These are phyloP conservation scores for Penicillium glabrum DNA, from an alignment of 2,329 filamentous ascomycete genomes.

Conservation along the genomic window DNA sequence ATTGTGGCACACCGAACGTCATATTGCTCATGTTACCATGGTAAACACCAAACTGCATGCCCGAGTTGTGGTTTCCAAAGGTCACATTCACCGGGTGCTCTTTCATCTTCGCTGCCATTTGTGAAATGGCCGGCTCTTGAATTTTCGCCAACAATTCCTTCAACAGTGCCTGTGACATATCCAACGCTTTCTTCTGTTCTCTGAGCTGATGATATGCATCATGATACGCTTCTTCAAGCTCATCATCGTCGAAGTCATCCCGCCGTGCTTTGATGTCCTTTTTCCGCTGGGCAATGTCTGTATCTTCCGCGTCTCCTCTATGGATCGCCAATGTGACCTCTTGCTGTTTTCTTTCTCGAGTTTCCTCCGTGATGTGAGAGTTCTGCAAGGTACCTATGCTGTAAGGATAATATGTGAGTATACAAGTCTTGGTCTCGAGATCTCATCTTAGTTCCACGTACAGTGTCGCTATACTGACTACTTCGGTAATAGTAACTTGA, in stretches of 20 bases:
- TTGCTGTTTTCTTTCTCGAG: not conserved
- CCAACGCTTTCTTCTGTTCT: not conserved
- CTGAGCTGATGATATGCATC: not conserved
- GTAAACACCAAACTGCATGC: constrained; percentile 1
- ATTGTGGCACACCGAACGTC: not conserved
- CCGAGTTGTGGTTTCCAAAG: not conserved
- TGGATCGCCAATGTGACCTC: not conserved
- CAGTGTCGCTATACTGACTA: constrained; percentile 11
- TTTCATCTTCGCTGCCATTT: not conserved
- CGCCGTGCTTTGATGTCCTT: too few species aligned
- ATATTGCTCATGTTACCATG: constrained; percentile 1
- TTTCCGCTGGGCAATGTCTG: not conserved
- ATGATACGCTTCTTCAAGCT: too few species aligned
- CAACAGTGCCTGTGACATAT: constrained; percentile 2
- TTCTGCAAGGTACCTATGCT: constrained; percentile 2
- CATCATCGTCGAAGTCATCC: too few species aligned
- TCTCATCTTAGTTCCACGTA: not conserved
- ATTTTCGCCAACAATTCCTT: constrained; percentile 2
- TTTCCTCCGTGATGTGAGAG: not conserved
- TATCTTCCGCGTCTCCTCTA: not conserved
- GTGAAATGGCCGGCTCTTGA: not conserved
- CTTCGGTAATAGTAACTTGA: constrained; percentile 8
- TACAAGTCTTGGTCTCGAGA: not conserved
- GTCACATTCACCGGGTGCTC: not conserved
- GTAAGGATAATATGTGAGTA: not conserved